Evolutionary conservation across 208 protist genomes (phyloP).

Genomic region (Leishmania mexicana): DNA sequence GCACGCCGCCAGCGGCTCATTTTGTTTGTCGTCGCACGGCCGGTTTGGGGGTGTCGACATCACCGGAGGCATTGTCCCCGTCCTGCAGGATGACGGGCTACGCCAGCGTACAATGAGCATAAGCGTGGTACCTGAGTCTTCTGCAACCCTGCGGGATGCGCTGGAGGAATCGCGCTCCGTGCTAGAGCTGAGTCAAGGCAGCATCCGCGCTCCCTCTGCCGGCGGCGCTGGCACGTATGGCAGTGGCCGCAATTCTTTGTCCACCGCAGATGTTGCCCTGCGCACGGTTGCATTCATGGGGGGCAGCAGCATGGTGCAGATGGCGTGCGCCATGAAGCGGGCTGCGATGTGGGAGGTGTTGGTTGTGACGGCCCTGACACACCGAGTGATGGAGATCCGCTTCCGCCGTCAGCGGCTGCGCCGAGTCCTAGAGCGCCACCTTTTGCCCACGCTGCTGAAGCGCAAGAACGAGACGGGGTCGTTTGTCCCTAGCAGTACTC

Average conservation of each 20-base stretch:
- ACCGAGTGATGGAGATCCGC: slow-evolving; percentile 38
- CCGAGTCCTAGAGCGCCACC: slow-evolving; percentile 49
- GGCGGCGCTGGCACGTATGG: background rate
- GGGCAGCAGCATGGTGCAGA: slow-evolving; percentile 43
- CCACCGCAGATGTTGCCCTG: slow-evolving; percentile 5
- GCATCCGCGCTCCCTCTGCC: background rate
- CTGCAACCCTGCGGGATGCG: slow-evolving; percentile 27
- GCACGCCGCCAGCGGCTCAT: slow-evolving; percentile 6
- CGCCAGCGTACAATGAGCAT: slow-evolving; percentile 18
- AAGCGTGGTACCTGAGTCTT: slow-evolving; percentile 20
- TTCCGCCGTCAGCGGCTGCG: slow-evolving; percentile 65
- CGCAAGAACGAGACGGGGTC: slow-evolving; percentile 49
- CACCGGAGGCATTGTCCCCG: background rate
- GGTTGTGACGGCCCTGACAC: slow-evolving; percentile 42
- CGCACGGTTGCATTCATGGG: slow-evolving; percentile 16
- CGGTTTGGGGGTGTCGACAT: background rate
- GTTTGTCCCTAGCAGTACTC: slow-evolving; percentile 31
- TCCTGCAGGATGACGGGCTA: slow-evolving; percentile 1
- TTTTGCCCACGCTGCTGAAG: slow-evolving; percentile 69
- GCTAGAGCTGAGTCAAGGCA: slow-evolving; percentile 2
- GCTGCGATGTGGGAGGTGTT: slow-evolving; percentile 80
- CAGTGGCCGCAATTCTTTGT: slow-evolving; percentile 1
- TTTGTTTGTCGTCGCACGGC: slow-evolving; percentile 1
- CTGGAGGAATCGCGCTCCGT: slow-evolving; percentile 25
- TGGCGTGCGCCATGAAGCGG: slow-evolving; percentile 70